Conservation (phyloP, 2,329 filamentous ascomycete species). For the Septoria linicola region DNA sequence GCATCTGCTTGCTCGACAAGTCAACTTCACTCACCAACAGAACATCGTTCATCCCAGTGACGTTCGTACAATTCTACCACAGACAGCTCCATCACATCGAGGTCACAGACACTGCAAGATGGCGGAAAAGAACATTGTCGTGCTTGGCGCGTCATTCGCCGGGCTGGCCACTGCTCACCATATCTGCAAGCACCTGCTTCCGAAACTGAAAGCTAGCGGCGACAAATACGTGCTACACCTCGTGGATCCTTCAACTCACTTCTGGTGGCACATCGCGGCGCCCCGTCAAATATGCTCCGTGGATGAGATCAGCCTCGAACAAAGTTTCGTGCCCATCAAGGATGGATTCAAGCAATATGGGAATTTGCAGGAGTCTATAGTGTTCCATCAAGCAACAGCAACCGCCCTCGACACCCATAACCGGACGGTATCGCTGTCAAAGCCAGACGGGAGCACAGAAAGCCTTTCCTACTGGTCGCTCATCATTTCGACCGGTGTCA, state of each 20-base stretch:
- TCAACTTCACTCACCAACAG: too few relatives aligned
- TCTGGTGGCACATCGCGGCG: constrained; percentile 54
- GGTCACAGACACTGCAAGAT: constrained; percentile 25
- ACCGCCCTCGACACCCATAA: constrained; percentile 47
- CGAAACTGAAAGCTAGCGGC: constrained; percentile 37
- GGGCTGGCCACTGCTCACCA: constrained; percentile 56
- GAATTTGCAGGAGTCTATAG: constrained; percentile 35
- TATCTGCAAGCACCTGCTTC: constrained; percentile 53
- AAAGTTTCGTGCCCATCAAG: constrained; percentile 52
- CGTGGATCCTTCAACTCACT: constrained; percentile 54
- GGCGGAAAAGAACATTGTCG: constrained; percentile 47
- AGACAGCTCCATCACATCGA: neutral
- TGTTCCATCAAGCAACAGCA: constrained; percentile 52
- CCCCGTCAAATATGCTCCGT: constrained; percentile 55
- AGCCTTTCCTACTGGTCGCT: constrained; percentile 54
- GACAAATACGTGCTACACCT: constrained; percentile 54
- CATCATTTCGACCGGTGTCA: constrained; percentile 56
- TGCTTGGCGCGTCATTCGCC: constrained; percentile 56
- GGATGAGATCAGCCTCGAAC: constrained; percentile 47
- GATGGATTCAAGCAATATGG: constrained; percentile 54
- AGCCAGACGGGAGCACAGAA: constrained; percentile 33
- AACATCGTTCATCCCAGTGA: too few relatives aligned
- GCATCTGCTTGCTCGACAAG: too few relatives aligned
- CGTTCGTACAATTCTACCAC: too few relatives aligned
- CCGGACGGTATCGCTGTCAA: constrained; percentile 48